Evolutionary conservation across 2,329 filamentous ascomycete species (phyloP).

Genomic region (Paraconiothyrium brasiliense): DNA sequence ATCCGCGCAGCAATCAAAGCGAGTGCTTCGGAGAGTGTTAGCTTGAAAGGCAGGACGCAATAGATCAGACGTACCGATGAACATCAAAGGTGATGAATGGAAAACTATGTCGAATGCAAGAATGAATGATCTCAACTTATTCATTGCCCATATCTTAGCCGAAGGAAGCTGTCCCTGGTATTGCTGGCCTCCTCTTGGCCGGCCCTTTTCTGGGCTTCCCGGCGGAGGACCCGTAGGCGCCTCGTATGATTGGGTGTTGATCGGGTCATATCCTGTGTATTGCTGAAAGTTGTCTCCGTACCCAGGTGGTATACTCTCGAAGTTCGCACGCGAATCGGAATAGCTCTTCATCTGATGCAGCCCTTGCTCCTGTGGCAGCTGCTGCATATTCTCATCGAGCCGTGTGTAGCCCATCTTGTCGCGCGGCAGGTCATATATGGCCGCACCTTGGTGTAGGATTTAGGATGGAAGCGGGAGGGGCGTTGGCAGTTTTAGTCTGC

Average conservation of each 20-base stretch:
- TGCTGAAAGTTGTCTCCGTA: background rate
- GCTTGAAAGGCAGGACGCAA: background rate
- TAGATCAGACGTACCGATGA: conserved; percentile 28
- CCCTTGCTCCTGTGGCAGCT: conserved; percentile 6
- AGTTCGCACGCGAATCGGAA: background rate
- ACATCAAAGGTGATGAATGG: conserved; percentile 38
- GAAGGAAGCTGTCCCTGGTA: conserved; percentile 29
- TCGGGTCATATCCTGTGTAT: conserved; percentile 1
- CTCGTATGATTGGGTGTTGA: background rate
- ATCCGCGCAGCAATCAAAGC: conserved; percentile 34
- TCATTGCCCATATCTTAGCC: conserved; percentile 30
- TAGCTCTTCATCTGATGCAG: conserved; percentile 6
- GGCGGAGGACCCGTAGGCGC: conserved; percentile 6
- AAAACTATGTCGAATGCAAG: conserved; percentile 36
- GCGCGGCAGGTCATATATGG: background rate
- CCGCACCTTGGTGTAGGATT: background rate
- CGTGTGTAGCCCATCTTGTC: conserved; percentile 8
- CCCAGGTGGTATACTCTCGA: background rate
- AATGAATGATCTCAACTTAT: conserved; percentile 28
- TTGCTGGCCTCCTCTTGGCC: background rate
- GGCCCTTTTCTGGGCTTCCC: background rate
- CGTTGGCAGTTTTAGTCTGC: background rate
- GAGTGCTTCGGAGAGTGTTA: conserved; percentile 28
- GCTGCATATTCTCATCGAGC: background rate
- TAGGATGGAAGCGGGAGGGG: background rate